A percentile compares a stretch with the other conserved stretches of the same genome.
These are phyloP conservation scores for Tephrocybe sp. DNA, from an alignment of 768 basidiomycete species.

Conservation along the genomic window DNA sequence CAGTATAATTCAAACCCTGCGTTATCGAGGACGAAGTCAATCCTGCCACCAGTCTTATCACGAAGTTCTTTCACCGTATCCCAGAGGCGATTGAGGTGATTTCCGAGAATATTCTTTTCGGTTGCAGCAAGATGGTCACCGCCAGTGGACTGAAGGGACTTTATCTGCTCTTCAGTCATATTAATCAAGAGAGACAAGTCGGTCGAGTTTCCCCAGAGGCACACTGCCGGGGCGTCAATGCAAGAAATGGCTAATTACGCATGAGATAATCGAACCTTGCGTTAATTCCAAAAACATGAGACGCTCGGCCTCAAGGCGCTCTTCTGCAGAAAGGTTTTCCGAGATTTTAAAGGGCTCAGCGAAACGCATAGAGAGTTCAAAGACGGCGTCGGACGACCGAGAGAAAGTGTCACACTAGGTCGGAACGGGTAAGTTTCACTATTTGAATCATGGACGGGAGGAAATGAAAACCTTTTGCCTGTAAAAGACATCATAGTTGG, in stretches of 20 bases:
- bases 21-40: constrained; percentile 84
- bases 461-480: constrained; percentile 68
- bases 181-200: constrained; percentile 94
- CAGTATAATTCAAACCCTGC: constrained; percentile 89
- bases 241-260: neutral
- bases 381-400: constrained; percentile 87
- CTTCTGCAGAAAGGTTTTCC: constrained; percentile 46
- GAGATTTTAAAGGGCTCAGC: constrained; percentile 75
- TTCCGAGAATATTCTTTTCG: constrained; percentile 94
- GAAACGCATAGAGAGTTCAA: constrained; percentile 90
- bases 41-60: constrained; percentile 66
- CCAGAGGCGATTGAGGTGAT: constrained; percentile 73
- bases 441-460: neutral
- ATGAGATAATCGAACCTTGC: constrained; percentile 54
- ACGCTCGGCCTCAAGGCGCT: constrained; percentile 69
- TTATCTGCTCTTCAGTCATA: constrained; percentile 98
- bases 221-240: constrained; percentile 49
- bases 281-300: constrained; percentile 92
- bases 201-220: constrained; percentile 96
- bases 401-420: constrained; percentile 90
- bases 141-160: constrained; percentile 92
- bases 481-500: constrained; percentile 92
- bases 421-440: constrained; percentile 7
- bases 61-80: constrained; percentile 67
- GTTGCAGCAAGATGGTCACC: constrained; percentile 94